A percentile compares a stretch with the other conserved stretches of the same genome.
These are phyloP conservation scores for Sporothrix protearum DNA, from an alignment of 2,329 filamentous ascomycete species.

Conservation along the genomic window DNA sequence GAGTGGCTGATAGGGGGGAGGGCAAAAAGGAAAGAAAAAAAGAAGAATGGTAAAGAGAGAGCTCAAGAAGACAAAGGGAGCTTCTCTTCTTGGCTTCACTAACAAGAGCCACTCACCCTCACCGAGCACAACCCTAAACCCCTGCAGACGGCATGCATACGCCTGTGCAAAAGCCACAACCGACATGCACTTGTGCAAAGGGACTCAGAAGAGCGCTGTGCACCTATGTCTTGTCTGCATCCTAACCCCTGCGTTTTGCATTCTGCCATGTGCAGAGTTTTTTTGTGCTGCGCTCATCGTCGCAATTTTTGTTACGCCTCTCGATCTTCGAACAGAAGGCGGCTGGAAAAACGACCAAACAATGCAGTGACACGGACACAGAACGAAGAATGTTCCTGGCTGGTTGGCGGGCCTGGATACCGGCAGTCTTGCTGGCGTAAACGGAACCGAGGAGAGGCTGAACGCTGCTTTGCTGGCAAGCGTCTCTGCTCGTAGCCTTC, in stretches of 20 bases:
- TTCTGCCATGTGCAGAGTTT: neutral
- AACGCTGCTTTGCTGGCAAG: conserved; percentile 14
- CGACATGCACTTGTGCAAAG: conserved; percentile 3
- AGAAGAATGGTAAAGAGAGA: neutral
- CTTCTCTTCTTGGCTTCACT: neutral
- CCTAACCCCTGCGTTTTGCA: neutral
- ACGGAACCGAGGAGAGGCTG: conserved; percentile 10
- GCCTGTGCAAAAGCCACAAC: neutral
- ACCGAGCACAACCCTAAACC: conserved; percentile 2
- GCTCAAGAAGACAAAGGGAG: neutral
- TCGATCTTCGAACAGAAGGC: neutral
- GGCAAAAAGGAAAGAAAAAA: too few species aligned
- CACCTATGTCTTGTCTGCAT: neutral
- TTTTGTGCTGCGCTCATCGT: neutral
- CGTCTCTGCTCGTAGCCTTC: neutral
- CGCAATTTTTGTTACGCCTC: too few species aligned
- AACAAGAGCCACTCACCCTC: neutral
- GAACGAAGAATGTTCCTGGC: neutral
- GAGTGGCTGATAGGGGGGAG: too few species aligned
- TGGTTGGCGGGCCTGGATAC: neutral
- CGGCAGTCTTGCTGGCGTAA: neutral
- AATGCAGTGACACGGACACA: neutral
- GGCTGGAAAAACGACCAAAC: conserved; percentile 3
- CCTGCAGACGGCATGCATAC: conserved; percentile 13
- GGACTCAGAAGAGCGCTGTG: neutral